These are phyloP conservation scores for Funneliformis mosseae DNA, from an alignment of 192 early-diverging fungal species.

Conservation along the genomic window DNA sequence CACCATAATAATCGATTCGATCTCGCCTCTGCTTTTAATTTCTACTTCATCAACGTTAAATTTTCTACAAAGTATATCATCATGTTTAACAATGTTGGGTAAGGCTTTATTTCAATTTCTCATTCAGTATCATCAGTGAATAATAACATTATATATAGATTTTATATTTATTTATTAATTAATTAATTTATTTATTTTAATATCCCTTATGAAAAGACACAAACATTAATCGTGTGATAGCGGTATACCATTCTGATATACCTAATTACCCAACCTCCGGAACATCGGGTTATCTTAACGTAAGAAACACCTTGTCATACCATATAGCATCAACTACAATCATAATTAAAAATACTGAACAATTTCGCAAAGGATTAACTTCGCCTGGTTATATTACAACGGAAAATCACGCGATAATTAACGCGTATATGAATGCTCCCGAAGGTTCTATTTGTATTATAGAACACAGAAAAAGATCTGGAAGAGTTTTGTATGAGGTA, in stretches of 20 bases:
- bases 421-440: conserved; percentile 37
- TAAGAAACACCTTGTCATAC: conserved; percentile 35
- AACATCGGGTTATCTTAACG: conserved; percentile 24
- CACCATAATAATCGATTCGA: conserved; percentile 24
- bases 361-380: conserved; percentile 37
- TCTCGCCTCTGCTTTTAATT: conserved; percentile 16
- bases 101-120: not conserved
- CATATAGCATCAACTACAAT: conserved; percentile 44
- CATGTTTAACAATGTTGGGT: not conserved
- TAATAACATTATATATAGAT: no score
- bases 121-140: no score
- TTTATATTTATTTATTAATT: not conserved
- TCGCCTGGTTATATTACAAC: conserved; percentile 20
- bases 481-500: conserved; percentile 47
- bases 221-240: conserved; percentile 35
- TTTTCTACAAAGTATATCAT: conserved; percentile 16
- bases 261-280: conserved; percentile 41
- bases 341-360: conserved; percentile 40
- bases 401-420: conserved; percentile 34
- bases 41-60: conserved; percentile 10
- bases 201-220: not conserved
- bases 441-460: conserved; percentile 43
- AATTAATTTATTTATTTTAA: not conserved
- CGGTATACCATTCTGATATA: conserved; percentile 45
- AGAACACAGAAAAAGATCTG: conserved; percentile 47